phyloP scores from a whole-genome alignment of 2,329 filamentous ascomycete genomes.

The Mycosphaerelloides madeirae region DNA sequence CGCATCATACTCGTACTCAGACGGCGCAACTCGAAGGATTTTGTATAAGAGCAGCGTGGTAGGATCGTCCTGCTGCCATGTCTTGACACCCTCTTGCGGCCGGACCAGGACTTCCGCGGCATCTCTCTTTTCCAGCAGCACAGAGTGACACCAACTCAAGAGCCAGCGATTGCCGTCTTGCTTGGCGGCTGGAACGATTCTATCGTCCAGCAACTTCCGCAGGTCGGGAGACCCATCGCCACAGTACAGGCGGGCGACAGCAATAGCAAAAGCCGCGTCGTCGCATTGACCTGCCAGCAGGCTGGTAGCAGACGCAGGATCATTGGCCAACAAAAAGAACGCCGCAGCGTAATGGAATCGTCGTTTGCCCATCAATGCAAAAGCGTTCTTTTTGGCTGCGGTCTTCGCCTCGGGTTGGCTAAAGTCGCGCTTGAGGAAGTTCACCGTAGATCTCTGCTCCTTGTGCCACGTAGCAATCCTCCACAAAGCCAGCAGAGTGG shows the following conservation, averaged over 20 bases:
- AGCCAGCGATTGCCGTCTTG: constrained; percentile 87
- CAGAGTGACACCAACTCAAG: constrained; percentile 93
- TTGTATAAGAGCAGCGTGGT: constrained; percentile 82
- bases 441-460: constrained; percentile 76
- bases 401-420: constrained; percentile 80
- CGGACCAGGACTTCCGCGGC: constrained; percentile 69
- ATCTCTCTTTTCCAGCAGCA: constrained; percentile 75
- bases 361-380: constrained; percentile 84
- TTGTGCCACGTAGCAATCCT: constrained; percentile 86
- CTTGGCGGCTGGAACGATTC: constrained; percentile 70
- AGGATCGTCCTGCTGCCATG: constrained; percentile 76
- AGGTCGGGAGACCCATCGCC: constrained; percentile 75
- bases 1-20: constrained; percentile 45
- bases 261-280: constrained; percentile 84
- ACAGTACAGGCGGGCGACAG: constrained; percentile 81
- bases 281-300: constrained; percentile 82
- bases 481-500: constrained; percentile 86
- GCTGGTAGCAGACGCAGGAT: constrained; percentile 76
- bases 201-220: constrained; percentile 69
- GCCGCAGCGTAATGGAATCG: constrained; percentile 92
- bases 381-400: constrained; percentile 90
- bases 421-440: constrained; percentile 86
- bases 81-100: constrained; percentile 68
- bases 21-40: constrained; percentile 73
- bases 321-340: constrained; percentile 88